Base-by-base conservation (phyloP, 805 yeast species). In the Wickerhamiella lipophila region DNA sequence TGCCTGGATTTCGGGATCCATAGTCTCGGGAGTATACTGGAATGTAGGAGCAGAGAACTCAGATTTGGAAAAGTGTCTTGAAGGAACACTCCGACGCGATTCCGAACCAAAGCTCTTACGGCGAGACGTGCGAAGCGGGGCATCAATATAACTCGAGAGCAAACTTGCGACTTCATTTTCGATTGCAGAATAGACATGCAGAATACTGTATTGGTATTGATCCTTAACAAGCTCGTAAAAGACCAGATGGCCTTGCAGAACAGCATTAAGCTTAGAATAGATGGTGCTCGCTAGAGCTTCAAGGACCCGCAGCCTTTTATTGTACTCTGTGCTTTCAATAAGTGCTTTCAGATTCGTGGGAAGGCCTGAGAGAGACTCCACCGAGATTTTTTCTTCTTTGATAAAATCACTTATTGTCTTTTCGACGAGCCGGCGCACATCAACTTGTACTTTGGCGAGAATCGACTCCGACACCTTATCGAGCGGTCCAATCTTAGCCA, bases 281-380 rank as follows among this genome's bases (percentile, higher is more conserved):
- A 85, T 69, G 7, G 77, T 70, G 62, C 83, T 77, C 53, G 83
- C 81, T 36, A 86, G 70, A 53, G 84, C 86, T 54, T 79, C 77
- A 27, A 87, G 64, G 0, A 84, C 71, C 0, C 73, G 62, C 0
- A 78, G 73, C n/a, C 45, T 36, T 11, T 42, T 30, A 13, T 19
- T 22, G 21, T 53, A 53, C 27, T 53, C 55, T 9, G 53, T 42
- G n/a, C 38, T 6, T 13, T 35, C 27, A 41, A 53, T 51, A 46
- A 56, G 56, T 5, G 53, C 57, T 1, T 52, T 44, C 8, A 56
- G 44, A 2, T 55, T 51, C 5, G 49, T 48, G 2, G 47, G 52
- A 16, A 27, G 19, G 8, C 19, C 34, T 3, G 47, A 26, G 15
- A 52, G 43, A 21, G 30, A 15, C 23, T 47, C 50, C n/a, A 38